These are phyloP conservation scores for Geranium brycei DNA, from an alignment of 345 rosid genomes.

Conservation along the genomic window DNA sequence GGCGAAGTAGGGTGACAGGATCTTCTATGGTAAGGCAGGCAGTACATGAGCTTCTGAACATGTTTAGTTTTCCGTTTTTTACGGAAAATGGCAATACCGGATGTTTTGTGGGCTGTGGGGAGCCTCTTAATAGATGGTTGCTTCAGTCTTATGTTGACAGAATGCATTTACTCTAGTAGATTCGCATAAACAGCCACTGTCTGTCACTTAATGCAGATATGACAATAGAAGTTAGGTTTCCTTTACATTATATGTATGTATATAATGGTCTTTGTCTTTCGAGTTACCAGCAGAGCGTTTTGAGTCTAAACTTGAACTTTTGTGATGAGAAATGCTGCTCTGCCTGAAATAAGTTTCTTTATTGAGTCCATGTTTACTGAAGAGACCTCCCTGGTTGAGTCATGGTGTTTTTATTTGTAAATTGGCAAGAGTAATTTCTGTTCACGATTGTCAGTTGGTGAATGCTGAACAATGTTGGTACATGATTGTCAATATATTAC, in stretches of 20 bases:
- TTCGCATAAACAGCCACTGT: neutral
- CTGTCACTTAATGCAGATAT: neutral
- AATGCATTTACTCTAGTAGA: slow-evolving; percentile 65
- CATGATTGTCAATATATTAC: too few relatives aligned
- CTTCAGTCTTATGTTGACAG: slow-evolving; percentile 72
- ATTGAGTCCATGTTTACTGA: too few relatives aligned
- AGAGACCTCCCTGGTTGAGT: too few relatives aligned
- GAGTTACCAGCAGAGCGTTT: neutral
- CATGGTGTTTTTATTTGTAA: too few relatives aligned
- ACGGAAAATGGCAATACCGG: slow-evolving; percentile 74
- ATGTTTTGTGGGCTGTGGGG: slow-evolving; percentile 81
- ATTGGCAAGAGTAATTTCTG: too few relatives aligned
- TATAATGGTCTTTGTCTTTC: neutral
- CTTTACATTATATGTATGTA: neutral
- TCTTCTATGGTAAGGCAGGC: slow-evolving; percentile 72
- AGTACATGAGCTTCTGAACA: slow-evolving; percentile 58
- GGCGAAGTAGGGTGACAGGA: slow-evolving; percentile 84
- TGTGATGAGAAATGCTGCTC: too few relatives aligned
- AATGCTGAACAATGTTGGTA: too few relatives aligned
- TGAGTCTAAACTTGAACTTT: too few relatives aligned
- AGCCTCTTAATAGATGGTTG: slow-evolving; percentile 65
- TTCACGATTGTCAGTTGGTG: too few relatives aligned
- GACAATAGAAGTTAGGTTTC: neutral
- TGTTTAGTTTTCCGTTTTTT: slow-evolving; percentile 71
- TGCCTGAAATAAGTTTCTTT: too few relatives aligned